Base-by-base conservation (phyloP, 192 early-diverging fungal genomes). In the Pilobolus umbonatus region DNA sequence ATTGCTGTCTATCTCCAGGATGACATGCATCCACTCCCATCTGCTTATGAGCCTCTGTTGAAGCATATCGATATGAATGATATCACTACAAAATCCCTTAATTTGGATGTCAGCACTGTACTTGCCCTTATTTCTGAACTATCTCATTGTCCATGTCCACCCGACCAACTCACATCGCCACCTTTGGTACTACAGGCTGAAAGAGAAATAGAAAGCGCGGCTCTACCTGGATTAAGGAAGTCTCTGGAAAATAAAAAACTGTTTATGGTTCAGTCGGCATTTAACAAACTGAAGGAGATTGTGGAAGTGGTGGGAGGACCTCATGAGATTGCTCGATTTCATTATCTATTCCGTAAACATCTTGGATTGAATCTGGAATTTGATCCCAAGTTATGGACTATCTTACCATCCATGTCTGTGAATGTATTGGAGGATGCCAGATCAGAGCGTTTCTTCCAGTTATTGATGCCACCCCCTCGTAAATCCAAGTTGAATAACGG, bases 61-160 rank as follows among this genome's bases (percentile, higher is more conserved):
- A n/a, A 55, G 4, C 14, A 15, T 5, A 19, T 35, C 2, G 44
- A 40, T 28, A 59, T 61, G 31, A 25, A 17, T 26, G 40, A 50
- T 1, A 48, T 68, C 4, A 72, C 70, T n/a, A 72, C 78, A 5
- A 51, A 65, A 2, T 64, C 60, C 9, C 28, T 80, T 11, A 68
- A 80, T 28, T 47, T 80, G 19, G 78, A 80, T 40, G 73, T 80
- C 17, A 77, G 69, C 12, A 75, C 78, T 3, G 46, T 75, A 5
- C 55, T 80, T 55, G 75, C 73, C 0, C 55, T 80, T 21, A 51
- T 74, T 38, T 75, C 75, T 17, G 63, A 72, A 43, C 32, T 80
- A 31, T 66, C 68, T 15, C 72, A 77, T 47, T 54, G 55, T 8
- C 47, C 61, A 25, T 61, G 70, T 30, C 51, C 53, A 9, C 71